Evolutionary conservation across 805 yeast genomes (phyloP), one percentile per base, ranked within the genome.

Genomic region (Scheffersomyces ergatensis): DNA sequence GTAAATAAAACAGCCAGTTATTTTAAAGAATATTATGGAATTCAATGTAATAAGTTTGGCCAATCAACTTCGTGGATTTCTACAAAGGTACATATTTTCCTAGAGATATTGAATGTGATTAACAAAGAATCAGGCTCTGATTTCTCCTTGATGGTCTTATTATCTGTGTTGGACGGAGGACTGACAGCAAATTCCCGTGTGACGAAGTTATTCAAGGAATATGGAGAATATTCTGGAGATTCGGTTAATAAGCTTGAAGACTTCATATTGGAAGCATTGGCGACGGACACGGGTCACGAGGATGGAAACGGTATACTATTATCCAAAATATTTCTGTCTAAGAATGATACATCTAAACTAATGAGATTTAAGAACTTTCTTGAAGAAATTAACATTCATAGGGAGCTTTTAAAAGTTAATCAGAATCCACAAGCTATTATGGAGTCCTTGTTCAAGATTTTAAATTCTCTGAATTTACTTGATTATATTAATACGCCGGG

Each of bases 51-150:
- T 29, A 76, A 70, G 46, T 57, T 78, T 18, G 64, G 74, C 1
- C 59, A 74, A 13, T 63, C 72, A 3, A 78, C 82, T 5, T 57
- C 67, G 9, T 82, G 88, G 88, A 49, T 72, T 9, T 68, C 49
- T 50, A 70, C 68, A 16, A 63, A 66, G 34, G 57, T 72, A 0
- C 66, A 73, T 21, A 58, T 72, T 34, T 50, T 83, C 1, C 47
- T 82, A 12, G 78, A 80, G 42, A 60, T 80, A 20, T 50, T 82
- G 43, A 73, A 69, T 45, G 60, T 81, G 0, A 24, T 74, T 3
- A 53, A 54, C 9, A 53, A 56, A n/a, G 63, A 60, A 12, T 39
- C 59, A 3, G 65, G 66, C 8, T 45, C 64, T 17, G 68, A 63
- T 30, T 56, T 69, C 40, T 55, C 63, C 7, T 47, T 67, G 15